Conservation (phyloP, 768 basidiomycete genomes). For the Russula abietina region DNA sequence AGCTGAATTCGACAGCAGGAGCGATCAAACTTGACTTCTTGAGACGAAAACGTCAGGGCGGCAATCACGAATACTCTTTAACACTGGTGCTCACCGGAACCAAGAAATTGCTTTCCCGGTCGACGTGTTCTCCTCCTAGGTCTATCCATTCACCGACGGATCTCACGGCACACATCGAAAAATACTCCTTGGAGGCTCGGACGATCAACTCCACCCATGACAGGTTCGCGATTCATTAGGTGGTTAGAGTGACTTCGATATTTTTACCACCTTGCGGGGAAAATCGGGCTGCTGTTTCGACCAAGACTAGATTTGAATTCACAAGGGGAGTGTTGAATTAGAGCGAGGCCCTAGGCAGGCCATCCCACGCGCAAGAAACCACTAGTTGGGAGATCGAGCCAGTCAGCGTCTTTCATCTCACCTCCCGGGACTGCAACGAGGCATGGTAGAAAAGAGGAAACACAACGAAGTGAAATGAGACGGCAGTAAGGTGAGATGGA, state of each 20-base stretch:
- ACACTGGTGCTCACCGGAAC: constrained; percentile 57
- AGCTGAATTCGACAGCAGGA: constrained; percentile 40
- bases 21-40: constrained; percentile 82
- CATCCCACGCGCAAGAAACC: constrained; percentile 76
- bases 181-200: constrained; percentile 55
- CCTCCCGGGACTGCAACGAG: constrained; percentile 30
- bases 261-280: constrained; percentile 74
- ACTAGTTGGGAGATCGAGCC: constrained; percentile 73
- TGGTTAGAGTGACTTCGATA: constrained; percentile 68
- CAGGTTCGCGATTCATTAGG: constrained; percentile 94
- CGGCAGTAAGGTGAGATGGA: too few relatives aligned
- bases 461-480: neutral
- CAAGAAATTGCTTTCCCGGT: constrained; percentile 84
- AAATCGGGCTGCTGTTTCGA: constrained; percentile 68
- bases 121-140: constrained; percentile 63
- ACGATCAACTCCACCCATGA: constrained; percentile 75
- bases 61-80: neutral
- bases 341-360: constrained; percentile 69
- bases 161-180: constrained; percentile 71
- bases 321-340: constrained; percentile 61
- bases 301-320: constrained; percentile 60
- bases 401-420: constrained; percentile 70
- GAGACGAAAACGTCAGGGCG: neutral
- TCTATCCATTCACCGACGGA: constrained; percentile 85
- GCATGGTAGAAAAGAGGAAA: constrained; percentile 35